These are phyloP conservation scores for Erysimum cheiranthoides DNA, from an alignment of 345 rosid genomes.

Conservation along the genomic window DNA sequence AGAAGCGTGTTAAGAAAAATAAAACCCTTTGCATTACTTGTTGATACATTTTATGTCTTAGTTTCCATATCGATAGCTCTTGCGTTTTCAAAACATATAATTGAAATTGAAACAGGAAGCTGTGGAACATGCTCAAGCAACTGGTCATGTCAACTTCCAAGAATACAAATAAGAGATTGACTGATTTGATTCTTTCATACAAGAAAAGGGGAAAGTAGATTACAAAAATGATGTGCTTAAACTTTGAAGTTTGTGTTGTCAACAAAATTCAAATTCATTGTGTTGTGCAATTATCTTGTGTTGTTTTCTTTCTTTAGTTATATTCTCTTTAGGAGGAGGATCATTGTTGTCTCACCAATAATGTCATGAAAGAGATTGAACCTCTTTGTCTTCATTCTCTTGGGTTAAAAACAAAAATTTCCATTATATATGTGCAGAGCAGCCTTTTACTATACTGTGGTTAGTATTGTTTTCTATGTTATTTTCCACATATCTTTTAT, in stretches of 20 bases:
- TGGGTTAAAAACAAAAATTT: not conserved
- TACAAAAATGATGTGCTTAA: not conserved
- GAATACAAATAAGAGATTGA: constrained; percentile 59
- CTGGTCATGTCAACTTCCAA: constrained; percentile 94
- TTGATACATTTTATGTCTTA: too few relatives aligned
- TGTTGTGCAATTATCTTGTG: constrained; percentile 32
- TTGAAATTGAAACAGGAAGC: constrained; percentile 68
- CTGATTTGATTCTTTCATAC: constrained; percentile 25
- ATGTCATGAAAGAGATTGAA: constrained; percentile 15
- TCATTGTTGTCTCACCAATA: constrained; percentile 31
- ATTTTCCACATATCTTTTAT: not conserved
- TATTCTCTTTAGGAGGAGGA: not conserved
- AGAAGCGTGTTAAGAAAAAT: too few relatives aligned
- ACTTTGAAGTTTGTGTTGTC: not conserved
- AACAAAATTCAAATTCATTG: constrained; percentile 20
- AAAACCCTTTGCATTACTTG: too few relatives aligned
- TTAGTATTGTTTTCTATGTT: too few relatives aligned
- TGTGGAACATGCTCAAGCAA: constrained; percentile 89
- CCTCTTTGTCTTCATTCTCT: constrained; percentile 21
- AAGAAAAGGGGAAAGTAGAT: constrained; percentile 4
- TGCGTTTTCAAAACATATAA: too few relatives aligned
- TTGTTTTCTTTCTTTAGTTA: constrained; percentile 21
- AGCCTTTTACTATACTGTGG: not conserved
- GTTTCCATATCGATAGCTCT: too few relatives aligned
- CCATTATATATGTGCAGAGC: not conserved